Percentiles rank a stretch among this genome's conserved stretches.
Conservation (phyloP, 306 rosid species). For the Amphicarpaea edgeworthii region DNA sequence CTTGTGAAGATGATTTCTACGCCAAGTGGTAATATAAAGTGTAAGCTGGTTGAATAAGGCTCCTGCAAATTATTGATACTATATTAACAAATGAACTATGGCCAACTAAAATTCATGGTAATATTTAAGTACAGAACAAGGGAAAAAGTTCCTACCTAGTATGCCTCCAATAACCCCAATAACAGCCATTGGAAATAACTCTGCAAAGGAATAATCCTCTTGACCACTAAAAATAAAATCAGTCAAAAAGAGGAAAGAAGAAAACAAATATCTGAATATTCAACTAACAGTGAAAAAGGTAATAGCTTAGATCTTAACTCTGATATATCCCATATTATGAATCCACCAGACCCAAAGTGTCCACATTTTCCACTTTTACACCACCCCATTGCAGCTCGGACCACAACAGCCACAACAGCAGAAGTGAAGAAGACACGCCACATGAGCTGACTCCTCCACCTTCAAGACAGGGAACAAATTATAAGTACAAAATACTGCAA, state of each 20-base stretch:
- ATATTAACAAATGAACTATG: slow-evolving; percentile 38
- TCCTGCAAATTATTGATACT: slow-evolving; percentile 59
- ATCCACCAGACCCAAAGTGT: slow-evolving; percentile 98
- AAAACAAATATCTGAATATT: slow-evolving; percentile 48
- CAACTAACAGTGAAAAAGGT: slow-evolving; percentile 39
- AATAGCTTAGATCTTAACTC: slow-evolving; percentile 74
- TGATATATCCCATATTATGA: slow-evolving; percentile 95
- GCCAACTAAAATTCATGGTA: slow-evolving; percentile 21
- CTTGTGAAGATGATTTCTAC: slow-evolving; percentile 88
- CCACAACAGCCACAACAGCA: slow-evolving; percentile 96
- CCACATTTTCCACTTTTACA: slow-evolving; percentile 96
- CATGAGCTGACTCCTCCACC: slow-evolving; percentile 84
- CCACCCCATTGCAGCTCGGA: slow-evolving; percentile 96
- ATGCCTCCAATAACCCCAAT: slow-evolving; percentile 96
- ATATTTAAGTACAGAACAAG: slow-evolving; percentile 6
- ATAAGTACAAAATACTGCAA: slow-evolving; percentile 52
- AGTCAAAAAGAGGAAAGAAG: slow-evolving; percentile 48
- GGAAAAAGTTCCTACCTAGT: slow-evolving; percentile 61
- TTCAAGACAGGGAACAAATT: slow-evolving; percentile 34
- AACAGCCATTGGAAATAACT: slow-evolving; percentile 92
- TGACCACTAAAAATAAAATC: slow-evolving; percentile 76
- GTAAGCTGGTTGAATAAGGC: slow-evolving; percentile 89
- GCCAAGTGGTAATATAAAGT: slow-evolving; percentile 80
- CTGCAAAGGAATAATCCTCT: slow-evolving; percentile 96
- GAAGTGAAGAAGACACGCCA: slow-evolving; percentile 98